Percentiles rank a stretch among this genome's conserved stretches.
Conservation (phyloP, 2,329 filamentous ascomycete genomes). For the Coniochaeta sp. region DNA sequence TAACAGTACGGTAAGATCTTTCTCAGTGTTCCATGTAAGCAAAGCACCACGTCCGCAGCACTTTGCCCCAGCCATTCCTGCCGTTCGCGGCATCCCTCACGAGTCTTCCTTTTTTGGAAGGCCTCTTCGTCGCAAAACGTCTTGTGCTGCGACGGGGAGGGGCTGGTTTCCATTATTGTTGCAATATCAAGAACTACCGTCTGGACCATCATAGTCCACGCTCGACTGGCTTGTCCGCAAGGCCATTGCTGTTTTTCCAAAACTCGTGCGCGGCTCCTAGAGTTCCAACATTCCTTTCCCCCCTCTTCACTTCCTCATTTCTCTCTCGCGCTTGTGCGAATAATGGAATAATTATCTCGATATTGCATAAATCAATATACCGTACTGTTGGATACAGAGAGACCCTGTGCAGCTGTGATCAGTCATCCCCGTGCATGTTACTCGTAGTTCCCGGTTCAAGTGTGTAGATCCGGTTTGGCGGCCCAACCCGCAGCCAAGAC, state of each 20-base stretch:
- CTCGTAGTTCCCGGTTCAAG: too few relatives aligned
- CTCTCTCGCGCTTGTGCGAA: too few relatives aligned
- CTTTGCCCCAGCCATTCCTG: constrained; percentile 14
- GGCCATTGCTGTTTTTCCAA: constrained; percentile 9
- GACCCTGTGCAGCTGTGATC: too few relatives aligned
- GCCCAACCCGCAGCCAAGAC: too few relatives aligned
- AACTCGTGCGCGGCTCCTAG: constrained; percentile 24
- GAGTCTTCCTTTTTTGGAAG: constrained; percentile 16
- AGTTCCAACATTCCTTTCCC: constrained; percentile 17
- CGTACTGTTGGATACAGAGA: too few relatives aligned
- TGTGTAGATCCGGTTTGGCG: too few relatives aligned
- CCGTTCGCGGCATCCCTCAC: constrained; percentile 9
- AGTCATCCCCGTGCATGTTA: too few relatives aligned
- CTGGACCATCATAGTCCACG: constrained; percentile 27
- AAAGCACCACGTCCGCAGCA: constrained; percentile 11
- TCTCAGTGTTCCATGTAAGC: not conserved
- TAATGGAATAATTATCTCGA: too few relatives aligned
- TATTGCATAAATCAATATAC: too few relatives aligned
- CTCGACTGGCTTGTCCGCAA: constrained; percentile 6
- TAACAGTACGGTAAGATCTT: not conserved
- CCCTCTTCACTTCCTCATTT: not conserved
- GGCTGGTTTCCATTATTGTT: constrained; percentile 14
- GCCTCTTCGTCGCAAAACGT: constrained; percentile 20
- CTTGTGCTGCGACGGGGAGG: constrained; percentile 20
- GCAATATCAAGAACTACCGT: constrained; percentile 15